phyloP scores from a whole-genome alignment of 352 stramenopile species.

The Pythium chondricola region DNA sequence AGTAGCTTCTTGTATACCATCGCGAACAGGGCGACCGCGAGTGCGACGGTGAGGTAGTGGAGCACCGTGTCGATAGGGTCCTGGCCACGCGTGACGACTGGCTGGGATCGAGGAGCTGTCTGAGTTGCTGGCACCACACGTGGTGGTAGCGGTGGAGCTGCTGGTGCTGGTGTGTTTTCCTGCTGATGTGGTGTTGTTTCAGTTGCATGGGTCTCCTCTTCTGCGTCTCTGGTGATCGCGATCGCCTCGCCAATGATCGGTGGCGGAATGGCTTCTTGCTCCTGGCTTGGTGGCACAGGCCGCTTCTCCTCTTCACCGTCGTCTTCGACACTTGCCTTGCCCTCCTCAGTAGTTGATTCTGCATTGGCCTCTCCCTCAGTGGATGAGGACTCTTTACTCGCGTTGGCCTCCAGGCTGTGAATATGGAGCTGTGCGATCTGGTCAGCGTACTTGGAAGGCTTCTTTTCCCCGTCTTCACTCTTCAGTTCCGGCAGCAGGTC shows the following conservation, averaged over 20 bases:
- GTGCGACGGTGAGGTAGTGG: slow-evolving; percentile 59
- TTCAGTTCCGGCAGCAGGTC: slow-evolving; percentile 65
- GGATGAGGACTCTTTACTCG: background rate
- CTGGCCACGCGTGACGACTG: slow-evolving; percentile 19
- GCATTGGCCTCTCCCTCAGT: background rate
- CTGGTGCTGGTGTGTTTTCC: background rate
- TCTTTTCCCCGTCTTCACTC: slow-evolving; percentile 7
- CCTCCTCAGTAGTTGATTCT: background rate
- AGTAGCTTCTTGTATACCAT: slow-evolving; percentile 80
- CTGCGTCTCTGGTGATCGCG: slow-evolving; percentile 4
- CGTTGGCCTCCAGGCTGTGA: slow-evolving; percentile 51
- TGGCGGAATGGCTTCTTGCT: background rate
- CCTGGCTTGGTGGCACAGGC: background rate
- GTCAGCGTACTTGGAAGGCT: slow-evolving; percentile 64
- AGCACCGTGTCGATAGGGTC: slow-evolving; percentile 56
- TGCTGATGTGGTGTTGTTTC: background rate
- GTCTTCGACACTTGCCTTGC: background rate
- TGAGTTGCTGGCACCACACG: no score
- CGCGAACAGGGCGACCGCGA: slow-evolving; percentile 63
- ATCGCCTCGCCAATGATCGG: slow-evolving; percentile 11
- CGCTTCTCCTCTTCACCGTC: slow-evolving; percentile 1
- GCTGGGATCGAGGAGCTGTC: background rate
- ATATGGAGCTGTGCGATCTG: slow-evolving; percentile 81
- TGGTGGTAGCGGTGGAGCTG: background rate
- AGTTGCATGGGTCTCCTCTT: background rate